A percentile compares a stretch with the other conserved stretches of the same genome.
Evolutionary conservation across 1,139 yeast species (phyloP).

Genomic region (Taphrina communis): DNA sequence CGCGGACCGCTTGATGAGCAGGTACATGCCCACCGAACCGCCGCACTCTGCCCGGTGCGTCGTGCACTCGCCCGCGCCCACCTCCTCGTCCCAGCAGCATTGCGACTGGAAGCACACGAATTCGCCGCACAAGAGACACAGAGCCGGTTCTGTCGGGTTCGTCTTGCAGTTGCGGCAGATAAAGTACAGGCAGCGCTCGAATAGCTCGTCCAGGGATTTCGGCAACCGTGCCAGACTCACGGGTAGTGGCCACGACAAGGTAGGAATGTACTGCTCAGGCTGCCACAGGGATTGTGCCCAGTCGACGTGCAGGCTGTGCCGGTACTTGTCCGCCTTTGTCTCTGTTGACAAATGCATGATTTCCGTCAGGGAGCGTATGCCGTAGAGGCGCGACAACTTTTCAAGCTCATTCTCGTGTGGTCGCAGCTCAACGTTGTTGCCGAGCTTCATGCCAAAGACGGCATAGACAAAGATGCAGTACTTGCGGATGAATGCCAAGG

Average conservation of each 20-base stretch:
- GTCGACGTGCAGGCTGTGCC: neutral
- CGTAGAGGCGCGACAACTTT: constrained; percentile 61
- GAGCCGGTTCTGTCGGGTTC: constrained; percentile 74
- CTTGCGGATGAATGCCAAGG: constrained; percentile 72
- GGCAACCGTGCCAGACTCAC: constrained; percentile 43
- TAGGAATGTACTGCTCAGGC: neutral
- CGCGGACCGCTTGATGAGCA: constrained; percentile 78
- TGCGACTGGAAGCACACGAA: constrained; percentile 68
- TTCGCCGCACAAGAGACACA: constrained; percentile 82
- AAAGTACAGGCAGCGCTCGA: constrained; percentile 33
- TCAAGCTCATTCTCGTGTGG: constrained; percentile 59
- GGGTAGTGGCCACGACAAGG: constrained; percentile 28
- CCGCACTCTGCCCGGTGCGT: constrained; percentile 54
- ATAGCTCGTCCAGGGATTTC: constrained; percentile 40
- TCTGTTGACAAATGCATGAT: constrained; percentile 43
- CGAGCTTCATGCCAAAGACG: constrained; percentile 62
- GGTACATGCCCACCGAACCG: constrained; percentile 73
- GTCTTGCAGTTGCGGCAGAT: constrained; percentile 51
- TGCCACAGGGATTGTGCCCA: neutral
- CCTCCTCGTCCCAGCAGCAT: constrained; percentile 55
- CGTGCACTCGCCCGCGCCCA: constrained; percentile 44
- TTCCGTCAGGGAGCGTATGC: constrained; percentile 56
- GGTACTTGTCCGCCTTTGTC: neutral
- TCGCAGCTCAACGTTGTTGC: constrained; percentile 50
- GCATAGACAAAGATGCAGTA: constrained; percentile 66